These are phyloP conservation scores for Pseudoneurospora amorphoporcata DNA, from an alignment of 495 filamentous ascomycete species.

Conservation along the genomic window DNA sequence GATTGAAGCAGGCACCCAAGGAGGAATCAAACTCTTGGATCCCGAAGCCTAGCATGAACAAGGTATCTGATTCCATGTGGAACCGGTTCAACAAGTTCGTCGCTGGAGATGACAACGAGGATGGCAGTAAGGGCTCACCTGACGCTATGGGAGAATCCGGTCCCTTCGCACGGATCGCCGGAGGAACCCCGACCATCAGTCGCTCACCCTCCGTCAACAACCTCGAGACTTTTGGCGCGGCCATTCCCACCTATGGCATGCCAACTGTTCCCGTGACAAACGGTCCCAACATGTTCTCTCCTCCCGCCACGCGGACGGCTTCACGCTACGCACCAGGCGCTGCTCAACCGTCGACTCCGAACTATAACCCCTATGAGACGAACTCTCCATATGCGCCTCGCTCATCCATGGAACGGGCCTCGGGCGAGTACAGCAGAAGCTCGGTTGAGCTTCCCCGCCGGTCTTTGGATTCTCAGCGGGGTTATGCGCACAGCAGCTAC, in stretches of 20 bases:
- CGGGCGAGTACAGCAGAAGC: constrained; percentile 30
- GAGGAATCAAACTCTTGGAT: constrained; percentile 67
- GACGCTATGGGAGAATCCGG: constrained; percentile 54
- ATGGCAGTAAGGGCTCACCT: constrained; percentile 45
- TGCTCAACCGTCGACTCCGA: constrained; percentile 17
- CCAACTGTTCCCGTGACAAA: constrained; percentile 19
- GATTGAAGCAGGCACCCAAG: constrained; percentile 73
- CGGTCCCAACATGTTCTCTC: constrained; percentile 14
- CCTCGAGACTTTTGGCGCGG: constrained; percentile 52
- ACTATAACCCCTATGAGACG: constrained; percentile 24
- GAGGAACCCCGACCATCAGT: constrained; percentile 73
- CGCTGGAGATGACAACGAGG: constrained; percentile 71
- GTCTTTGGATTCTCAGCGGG: constrained; percentile 32
- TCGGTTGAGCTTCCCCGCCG: constrained; percentile 35
- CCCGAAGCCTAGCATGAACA: constrained; percentile 87
- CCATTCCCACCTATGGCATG: constrained; percentile 24
- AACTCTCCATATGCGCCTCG: constrained; percentile 31
- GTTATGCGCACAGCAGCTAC: constrained; percentile 20
- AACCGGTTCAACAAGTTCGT: constrained; percentile 91
- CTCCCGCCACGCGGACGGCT: constrained; percentile 31
- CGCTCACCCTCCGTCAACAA: constrained; percentile 68
- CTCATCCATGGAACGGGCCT: constrained; percentile 34
- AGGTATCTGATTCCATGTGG: constrained; percentile 79
- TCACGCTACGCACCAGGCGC: constrained; percentile 56
- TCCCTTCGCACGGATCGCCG: constrained; percentile 70